phyloP scores from a whole-genome alignment of 768 basidiomycete genomes.

The Xerocomellus chrysenteron region DNA sequence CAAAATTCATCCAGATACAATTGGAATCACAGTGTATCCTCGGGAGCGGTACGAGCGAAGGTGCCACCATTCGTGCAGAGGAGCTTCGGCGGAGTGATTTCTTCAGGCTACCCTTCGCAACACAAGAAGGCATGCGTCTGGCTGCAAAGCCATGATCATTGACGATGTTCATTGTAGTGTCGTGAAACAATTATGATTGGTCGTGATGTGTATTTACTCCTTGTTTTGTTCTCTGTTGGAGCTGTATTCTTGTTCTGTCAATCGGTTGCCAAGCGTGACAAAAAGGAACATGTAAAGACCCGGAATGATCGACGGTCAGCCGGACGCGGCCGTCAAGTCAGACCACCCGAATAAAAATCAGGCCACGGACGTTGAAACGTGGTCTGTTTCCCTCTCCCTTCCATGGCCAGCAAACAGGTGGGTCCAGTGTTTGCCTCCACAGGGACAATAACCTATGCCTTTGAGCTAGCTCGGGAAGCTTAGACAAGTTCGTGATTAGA shows the following conservation, averaged over 20 bases:
- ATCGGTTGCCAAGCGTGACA: not conserved
- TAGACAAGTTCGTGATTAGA: conserved; percentile 55
- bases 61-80: too few relatives aligned
- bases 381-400: not conserved
- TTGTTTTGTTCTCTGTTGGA: not conserved
- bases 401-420: conserved; percentile 71
- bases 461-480: conserved; percentile 66
- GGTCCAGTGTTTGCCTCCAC: conserved; percentile 7
- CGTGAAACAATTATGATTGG: not conserved
- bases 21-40: too few relatives aligned
- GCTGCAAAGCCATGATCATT: not conserved
- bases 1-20: too few relatives aligned
- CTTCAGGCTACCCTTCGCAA: too few relatives aligned
- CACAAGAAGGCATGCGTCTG: too few relatives aligned
- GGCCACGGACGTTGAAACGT: conserved; percentile 3
- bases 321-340: conserved; percentile 17
- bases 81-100: too few relatives aligned
- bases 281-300: not conserved
- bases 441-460: not conserved
- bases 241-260: not conserved
- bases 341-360: conserved; percentile 20
- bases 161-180: not conserved
- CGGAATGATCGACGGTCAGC: conserved; percentile 6
- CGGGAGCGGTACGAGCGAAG: too few relatives aligned
- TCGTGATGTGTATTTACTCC: not conserved